These are phyloP conservation scores for Penicillium sumatraense DNA, from an alignment of 2,329 filamentous ascomycete species.

Conservation along the genomic window DNA sequence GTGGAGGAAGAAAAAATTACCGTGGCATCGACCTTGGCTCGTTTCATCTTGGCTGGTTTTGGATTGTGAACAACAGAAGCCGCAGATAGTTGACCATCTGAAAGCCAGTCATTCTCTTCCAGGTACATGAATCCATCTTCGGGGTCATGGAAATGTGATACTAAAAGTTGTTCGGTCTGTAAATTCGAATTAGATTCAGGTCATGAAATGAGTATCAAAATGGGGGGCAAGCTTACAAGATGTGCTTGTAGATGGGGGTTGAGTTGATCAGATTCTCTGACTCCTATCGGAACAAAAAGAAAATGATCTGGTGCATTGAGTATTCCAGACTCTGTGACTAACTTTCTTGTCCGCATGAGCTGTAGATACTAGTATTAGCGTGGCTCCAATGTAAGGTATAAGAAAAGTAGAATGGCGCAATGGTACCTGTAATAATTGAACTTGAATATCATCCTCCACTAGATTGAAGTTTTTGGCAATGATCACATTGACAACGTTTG, in stretches of 20 bases:
- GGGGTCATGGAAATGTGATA: conserved; percentile 81
- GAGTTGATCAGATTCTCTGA: conserved; percentile 37
- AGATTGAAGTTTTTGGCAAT: conserved; percentile 79
- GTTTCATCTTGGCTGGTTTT: conserved; percentile 20
- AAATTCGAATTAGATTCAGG: conserved; percentile 1
- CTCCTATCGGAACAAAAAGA: conserved; percentile 75
- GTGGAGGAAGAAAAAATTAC: conserved; percentile 20
- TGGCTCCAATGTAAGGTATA: background rate
- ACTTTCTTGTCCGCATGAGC: conserved; percentile 77
- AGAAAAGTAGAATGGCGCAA: no score
- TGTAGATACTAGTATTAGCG: conserved; percentile 51
- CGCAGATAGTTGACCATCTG: conserved; percentile 39
- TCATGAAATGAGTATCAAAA: background rate
- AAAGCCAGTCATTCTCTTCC: conserved; percentile 60
- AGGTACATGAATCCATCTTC: conserved; percentile 75
- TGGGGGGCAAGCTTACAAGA: conserved; percentile 35
- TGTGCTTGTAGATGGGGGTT: conserved; percentile 44
- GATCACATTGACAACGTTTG: conserved; percentile 77
- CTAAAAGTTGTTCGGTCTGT: conserved; percentile 79
- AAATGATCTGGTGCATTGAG: conserved; percentile 78
- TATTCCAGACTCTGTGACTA: conserved; percentile 75
- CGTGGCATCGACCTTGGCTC: conserved; percentile 26
- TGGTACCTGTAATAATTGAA: conserved; percentile 69
- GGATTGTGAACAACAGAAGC: conserved; percentile 43
- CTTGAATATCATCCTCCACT: conserved; percentile 76